Conservation (phyloP, 1,139 yeast genomes). For the Nadsonia starkeyi-henricii region DNA sequence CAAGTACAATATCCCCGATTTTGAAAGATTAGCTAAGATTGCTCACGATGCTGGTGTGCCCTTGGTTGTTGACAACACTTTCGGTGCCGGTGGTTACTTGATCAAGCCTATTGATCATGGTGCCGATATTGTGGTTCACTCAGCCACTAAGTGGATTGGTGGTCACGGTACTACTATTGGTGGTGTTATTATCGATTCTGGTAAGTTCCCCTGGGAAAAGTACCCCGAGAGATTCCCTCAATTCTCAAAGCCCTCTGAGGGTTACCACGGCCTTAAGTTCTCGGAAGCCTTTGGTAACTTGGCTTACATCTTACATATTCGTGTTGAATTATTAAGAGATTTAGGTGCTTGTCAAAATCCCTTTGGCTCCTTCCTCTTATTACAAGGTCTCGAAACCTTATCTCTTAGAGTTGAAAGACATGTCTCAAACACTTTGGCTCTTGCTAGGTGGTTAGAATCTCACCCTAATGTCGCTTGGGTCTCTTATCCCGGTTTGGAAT, state of each 20-base stretch:
- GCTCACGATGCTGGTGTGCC: constrained; percentile 88
- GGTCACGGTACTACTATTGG: constrained; percentile 96
- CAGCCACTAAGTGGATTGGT: constrained; percentile 97
- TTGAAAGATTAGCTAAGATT: constrained; percentile 55
- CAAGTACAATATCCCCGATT: constrained; percentile 82
- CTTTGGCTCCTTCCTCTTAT: constrained; percentile 68
- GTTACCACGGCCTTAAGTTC: constrained; percentile 79
- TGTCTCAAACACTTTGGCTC: constrained; percentile 64
- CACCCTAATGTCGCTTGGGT: constrained; percentile 74
- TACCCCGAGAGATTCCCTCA: constrained; percentile 81
- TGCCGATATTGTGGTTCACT: constrained; percentile 73
- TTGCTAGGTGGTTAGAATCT: constrained; percentile 64
- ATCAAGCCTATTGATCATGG: constrained; percentile 79
- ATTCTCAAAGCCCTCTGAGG: constrained; percentile 78
- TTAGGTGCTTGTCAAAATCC: constrained; percentile 85
- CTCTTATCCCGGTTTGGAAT: constrained; percentile 77
- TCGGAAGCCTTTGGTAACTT: constrained; percentile 69
- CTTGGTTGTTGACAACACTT: constrained; percentile 90
- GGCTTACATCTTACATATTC: constrained; percentile 68
- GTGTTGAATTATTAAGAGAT: constrained; percentile 83
- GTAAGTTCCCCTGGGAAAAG: constrained; percentile 82
- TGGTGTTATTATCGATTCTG: constrained; percentile 81
- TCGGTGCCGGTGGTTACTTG: constrained; percentile 91
- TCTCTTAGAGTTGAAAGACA: constrained; percentile 91
- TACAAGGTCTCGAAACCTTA: constrained; percentile 89